Evolutionary conservation across 352 stramenopile genomes (phyloP).

Genomic region (Phytophthora tentaculata): DNA sequence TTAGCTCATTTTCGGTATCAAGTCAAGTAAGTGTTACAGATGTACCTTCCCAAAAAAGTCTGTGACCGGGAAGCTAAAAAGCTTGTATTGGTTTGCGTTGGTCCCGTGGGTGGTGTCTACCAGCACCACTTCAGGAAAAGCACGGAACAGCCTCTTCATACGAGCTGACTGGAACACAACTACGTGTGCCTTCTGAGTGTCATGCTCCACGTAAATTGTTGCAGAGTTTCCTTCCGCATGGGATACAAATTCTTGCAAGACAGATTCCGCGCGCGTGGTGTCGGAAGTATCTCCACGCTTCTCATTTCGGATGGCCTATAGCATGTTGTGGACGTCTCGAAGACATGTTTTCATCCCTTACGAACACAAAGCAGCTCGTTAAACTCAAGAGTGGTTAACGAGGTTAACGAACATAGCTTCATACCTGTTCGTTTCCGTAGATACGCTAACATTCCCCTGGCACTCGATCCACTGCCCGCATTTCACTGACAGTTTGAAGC

Average conservation of each 20-base stretch:
- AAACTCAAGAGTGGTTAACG: no score
- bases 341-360: not conserved
- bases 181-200: not conserved
- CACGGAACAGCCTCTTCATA: conserved; percentile 11
- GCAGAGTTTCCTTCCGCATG: not conserved
- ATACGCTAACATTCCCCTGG: conserved; percentile 9
- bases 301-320: not conserved
- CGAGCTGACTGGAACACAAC: conserved; percentile 15
- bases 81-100: conserved; percentile 15
- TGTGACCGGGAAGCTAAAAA: conserved; percentile 10
- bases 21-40: not conserved
- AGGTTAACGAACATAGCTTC: not conserved
- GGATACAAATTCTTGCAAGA: not conserved
- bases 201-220: not conserved
- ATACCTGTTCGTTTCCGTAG: conserved; percentile 1
- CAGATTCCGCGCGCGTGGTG: not conserved
- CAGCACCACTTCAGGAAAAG: conserved; percentile 12
- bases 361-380: no score
- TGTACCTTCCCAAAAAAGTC: conserved; percentile 14
- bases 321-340: not conserved
- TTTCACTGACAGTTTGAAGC: not conserved
- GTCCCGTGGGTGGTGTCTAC: conserved; percentile 9
- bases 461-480: conserved; percentile 5
- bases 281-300: not conserved
- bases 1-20: not conserved